Evolutionary conservation across 306 rosid genomes (phyloP).

Genomic region (Gastrolobium bilobum): DNA sequence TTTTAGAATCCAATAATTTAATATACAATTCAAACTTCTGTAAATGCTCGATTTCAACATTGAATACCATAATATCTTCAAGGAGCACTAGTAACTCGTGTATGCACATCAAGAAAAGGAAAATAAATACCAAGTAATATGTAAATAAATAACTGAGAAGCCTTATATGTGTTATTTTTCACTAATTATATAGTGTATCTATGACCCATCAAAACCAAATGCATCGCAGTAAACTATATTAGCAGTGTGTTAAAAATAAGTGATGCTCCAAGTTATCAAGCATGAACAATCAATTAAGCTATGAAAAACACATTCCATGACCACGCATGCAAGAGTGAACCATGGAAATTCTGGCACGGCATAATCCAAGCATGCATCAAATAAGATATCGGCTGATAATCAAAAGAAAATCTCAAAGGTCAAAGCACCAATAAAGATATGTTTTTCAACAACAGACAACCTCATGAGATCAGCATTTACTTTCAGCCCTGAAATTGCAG

Average conservation of each 20-base stretch:
- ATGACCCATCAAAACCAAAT: slow-evolving; percentile 20
- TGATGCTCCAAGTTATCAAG: slow-evolving; percentile 30
- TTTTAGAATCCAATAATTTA: slow-evolving; percentile 16
- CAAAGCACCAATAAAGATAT: slow-evolving; percentile 38
- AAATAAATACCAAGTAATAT: neutral
- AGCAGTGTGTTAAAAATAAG: slow-evolving; percentile 1
- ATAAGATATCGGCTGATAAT: slow-evolving; percentile 29
- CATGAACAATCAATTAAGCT: slow-evolving; percentile 26
- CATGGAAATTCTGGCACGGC: slow-evolving; percentile 28
- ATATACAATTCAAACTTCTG: slow-evolving; percentile 2
- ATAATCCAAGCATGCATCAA: slow-evolving; percentile 39
- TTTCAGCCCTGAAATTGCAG: slow-evolving; percentile 84
- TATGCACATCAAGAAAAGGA: slow-evolving; percentile 14
- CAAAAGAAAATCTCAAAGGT: slow-evolving; percentile 28
- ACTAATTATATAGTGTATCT: slow-evolving; percentile 7
- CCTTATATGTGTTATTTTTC: slow-evolving; percentile 28
- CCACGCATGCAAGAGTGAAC: slow-evolving; percentile 8
- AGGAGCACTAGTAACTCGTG: slow-evolving; percentile 4
- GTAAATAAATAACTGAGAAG: slow-evolving; percentile 14
- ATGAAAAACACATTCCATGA: slow-evolving; percentile 38
- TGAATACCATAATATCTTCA: slow-evolving; percentile 20
- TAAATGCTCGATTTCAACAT: slow-evolving; percentile 20
- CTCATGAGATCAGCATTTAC: slow-evolving; percentile 81
- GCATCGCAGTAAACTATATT: slow-evolving; percentile 17
- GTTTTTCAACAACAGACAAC: slow-evolving; percentile 71